Conservation (phyloP, 495 filamentous ascomycete species). For the Penicillium bialowiezense region DNA sequence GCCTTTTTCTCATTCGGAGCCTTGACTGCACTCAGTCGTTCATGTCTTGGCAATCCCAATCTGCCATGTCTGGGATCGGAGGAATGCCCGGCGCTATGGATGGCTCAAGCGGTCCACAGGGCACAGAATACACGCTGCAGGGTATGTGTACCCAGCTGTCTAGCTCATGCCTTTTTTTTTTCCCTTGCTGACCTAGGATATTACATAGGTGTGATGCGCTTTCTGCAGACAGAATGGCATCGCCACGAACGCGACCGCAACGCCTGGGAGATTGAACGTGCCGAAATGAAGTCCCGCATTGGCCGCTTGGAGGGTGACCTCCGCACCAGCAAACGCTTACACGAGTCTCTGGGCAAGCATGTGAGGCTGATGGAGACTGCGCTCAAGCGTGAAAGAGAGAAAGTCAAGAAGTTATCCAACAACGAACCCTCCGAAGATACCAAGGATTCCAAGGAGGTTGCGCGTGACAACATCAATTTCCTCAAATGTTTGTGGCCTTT, state of each 20-base stretch:
- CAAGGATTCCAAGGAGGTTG: slow-evolving; percentile 42
- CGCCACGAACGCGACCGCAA: slow-evolving; percentile 97
- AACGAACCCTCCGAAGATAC: slow-evolving; percentile 48
- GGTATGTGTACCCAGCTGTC: slow-evolving; percentile 49
- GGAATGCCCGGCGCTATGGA: slow-evolving; percentile 55
- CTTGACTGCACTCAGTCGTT: slow-evolving; percentile 4
- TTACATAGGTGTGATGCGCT: slow-evolving; percentile 89
- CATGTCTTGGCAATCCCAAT: slow-evolving; percentile 64
- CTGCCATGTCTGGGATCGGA: slow-evolving; percentile 64
- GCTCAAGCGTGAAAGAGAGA: slow-evolving; percentile 70
- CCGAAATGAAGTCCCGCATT: slow-evolving; percentile 98
- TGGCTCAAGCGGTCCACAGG: slow-evolving; percentile 60
- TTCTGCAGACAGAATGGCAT: slow-evolving; percentile 99
- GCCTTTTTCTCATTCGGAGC: not conserved
- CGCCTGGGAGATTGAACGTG: slow-evolving; percentile 97
- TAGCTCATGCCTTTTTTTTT: too few relatives aligned
- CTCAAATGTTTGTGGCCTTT: slow-evolving; percentile 33
- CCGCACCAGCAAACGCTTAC: slow-evolving; percentile 76
- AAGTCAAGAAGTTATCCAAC: slow-evolving; percentile 42
- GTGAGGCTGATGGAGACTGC: slow-evolving; percentile 88
- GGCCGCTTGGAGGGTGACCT: slow-evolving; percentile 90
- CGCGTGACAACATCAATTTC: slow-evolving; percentile 40
- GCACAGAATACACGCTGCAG: slow-evolving; percentile 98
- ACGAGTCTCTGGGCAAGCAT: slow-evolving; percentile 84
- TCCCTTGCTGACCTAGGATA: slow-evolving; percentile 9